Evolutionary conservation across 2,329 filamentous ascomycete species (phyloP), one percentile per base, ranked within the genome.

Genomic region (Mycogone perniciosa): DNA sequence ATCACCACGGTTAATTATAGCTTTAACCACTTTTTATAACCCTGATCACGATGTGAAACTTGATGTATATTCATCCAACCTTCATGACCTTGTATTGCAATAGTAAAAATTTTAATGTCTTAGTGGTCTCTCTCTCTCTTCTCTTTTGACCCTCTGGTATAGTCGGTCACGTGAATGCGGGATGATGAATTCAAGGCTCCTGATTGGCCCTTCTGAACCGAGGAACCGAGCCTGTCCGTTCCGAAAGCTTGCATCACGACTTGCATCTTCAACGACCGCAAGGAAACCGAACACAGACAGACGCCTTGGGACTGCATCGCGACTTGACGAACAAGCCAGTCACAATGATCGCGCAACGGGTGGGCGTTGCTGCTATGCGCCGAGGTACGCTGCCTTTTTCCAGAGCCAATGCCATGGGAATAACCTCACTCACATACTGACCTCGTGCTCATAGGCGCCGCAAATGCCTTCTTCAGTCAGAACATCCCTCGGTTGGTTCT

Each of bases 351-450:
- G 73, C 76, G 63, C 76, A 79, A 62, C 71, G 79, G 71, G 72
- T 80, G 62, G 79, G 79, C 67, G 64, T 80, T 59, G 74, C 76
- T 70, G 79, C 79, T 66, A 68, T 81, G 66, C 77, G 78, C 67
- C 75, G 78, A 76, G 75, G 79, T 81, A 66, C 61, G 73, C 63
- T 50, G 44, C 48, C 46, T 39, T 47, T 35, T 47, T 48, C 49
- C 45, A 10, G 26, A 10, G 33, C 49, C 49, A 31, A 27, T 45
- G 46, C 33, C 37, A 11, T 11, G 55, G 38, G 56, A 59, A 61
- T 54, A 55, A 29, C 54, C 53, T 61, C 56, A 46, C 29, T 31
- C 5, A 7, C 34, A 31, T 39, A 6, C 48, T 45, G 34, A 43
- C 50, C 11, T 40, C 2, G 26, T 41, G 35, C 13, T 11, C 4